Percentiles rank a stretch among this genome's conserved stretches.
phyloP scores from a whole-genome alignment of 805 yeast genomes.

The Jamesozyma piceae region DNA sequence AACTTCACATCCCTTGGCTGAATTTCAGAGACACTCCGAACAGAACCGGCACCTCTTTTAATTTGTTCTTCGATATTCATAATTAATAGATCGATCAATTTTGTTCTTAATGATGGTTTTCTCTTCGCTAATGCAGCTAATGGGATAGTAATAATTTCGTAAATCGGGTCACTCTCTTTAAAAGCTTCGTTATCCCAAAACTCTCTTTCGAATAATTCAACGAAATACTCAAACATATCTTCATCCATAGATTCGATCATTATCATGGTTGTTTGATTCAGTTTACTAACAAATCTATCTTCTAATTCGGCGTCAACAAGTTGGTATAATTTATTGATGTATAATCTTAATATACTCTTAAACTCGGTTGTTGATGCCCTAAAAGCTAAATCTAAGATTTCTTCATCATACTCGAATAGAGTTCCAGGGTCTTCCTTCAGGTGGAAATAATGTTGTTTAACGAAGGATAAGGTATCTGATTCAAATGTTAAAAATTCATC shows the following conservation, averaged over 20 bases:
- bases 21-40: slow-evolving; percentile 56
- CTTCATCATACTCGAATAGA: slow-evolving; percentile 35
- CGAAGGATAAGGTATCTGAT: slow-evolving; percentile 43
- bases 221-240: slow-evolving; percentile 39
- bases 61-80: slow-evolving; percentile 55
- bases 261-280: slow-evolving; percentile 39
- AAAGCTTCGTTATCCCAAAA: slow-evolving; percentile 46
- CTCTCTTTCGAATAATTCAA: slow-evolving; percentile 31
- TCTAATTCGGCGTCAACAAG: slow-evolving; percentile 47
- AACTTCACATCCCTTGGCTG: slow-evolving; percentile 72
- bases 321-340: slow-evolving; percentile 50
- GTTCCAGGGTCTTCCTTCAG: slow-evolving; percentile 30
- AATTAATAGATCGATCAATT: slow-evolving; percentile 23
- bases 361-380: slow-evolving; percentile 68
- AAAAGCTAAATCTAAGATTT: slow-evolving; percentile 46
- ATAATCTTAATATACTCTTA: slow-evolving; percentile 44
- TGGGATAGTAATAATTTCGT: slow-evolving; percentile 61
- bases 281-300: slow-evolving; percentile 30
- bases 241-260: slow-evolving; percentile 53
- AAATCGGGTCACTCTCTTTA: slow-evolving; percentile 47
- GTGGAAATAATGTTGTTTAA: slow-evolving; percentile 52
- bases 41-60: slow-evolving; percentile 68
- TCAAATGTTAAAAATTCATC: slow-evolving; percentile 36
- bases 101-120: slow-evolving; percentile 27
- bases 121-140: slow-evolving; percentile 64